Evolutionary conservation across 768 basidiomycete species (phyloP).

Genomic region (Ramaria sp.): DNA sequence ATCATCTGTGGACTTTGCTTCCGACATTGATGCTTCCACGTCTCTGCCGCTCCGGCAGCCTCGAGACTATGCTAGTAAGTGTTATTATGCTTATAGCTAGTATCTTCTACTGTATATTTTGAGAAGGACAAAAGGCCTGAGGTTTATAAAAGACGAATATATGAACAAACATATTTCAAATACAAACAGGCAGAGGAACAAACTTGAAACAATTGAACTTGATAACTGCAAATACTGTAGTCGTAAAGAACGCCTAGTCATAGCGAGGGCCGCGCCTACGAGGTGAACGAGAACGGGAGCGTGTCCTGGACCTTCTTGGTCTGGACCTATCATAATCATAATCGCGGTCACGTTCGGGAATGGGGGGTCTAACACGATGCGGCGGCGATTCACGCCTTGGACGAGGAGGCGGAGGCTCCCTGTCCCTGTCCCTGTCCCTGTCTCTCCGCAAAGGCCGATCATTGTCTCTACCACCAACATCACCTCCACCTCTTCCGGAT

Average conservation of each 20-base stretch:
- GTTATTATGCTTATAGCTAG: no score
- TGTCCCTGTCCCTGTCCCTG: slow-evolving; percentile 18
- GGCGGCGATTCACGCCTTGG: slow-evolving; percentile 42
- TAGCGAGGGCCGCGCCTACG: background rate
- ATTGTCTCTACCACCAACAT: slow-evolving; percentile 16
- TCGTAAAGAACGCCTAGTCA: background rate
- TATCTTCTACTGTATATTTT: no score
- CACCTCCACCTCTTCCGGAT: slow-evolving; percentile 22
- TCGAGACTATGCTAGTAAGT: no score
- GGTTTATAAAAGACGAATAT: no score
- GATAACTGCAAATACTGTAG: background rate
- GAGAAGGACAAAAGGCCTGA: no score
- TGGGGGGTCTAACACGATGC: slow-evolving; percentile 28
- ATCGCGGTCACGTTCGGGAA: slow-evolving; percentile 12
- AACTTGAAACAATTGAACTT: no score
- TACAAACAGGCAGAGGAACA: no score
- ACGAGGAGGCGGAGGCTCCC: slow-evolving; percentile 25
- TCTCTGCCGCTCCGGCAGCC: no score
- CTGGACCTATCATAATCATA: background rate
- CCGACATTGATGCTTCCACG: no score
- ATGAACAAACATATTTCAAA: no score
- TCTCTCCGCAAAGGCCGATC: slow-evolving; percentile 19
- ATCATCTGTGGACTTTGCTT: no score
- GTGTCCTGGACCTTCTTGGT: background rate
- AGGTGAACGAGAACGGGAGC: slow-evolving; percentile 6